Conservation (phyloP, 768 basidiomycete species). For the Tremella fuciformis region DNA sequence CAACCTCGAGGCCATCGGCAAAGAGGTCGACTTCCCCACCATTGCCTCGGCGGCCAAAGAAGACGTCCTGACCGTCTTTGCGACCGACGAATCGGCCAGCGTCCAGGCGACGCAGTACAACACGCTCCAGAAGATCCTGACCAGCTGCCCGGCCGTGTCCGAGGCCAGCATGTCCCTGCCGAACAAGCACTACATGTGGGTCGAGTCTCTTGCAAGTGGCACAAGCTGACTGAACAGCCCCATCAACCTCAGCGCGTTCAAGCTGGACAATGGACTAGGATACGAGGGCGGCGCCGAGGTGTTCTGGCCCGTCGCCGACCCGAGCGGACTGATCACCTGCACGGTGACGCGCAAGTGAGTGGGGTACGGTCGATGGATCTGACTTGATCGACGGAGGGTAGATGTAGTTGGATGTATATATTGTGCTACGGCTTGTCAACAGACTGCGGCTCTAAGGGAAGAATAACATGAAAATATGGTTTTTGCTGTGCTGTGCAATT, state of each 20-base stretch:
- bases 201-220: conserved; percentile 46
- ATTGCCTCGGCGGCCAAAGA: conserved; percentile 59
- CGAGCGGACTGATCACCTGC: conserved; percentile 55
- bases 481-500: too few relatives aligned
- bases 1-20: conserved; percentile 48
- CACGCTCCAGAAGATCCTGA: conserved; percentile 73
- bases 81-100: conserved; percentile 81
- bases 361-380: too few relatives aligned
- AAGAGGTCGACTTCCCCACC: conserved; percentile 50
- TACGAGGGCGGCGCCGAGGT: conserved; percentile 67
- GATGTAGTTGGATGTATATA: too few relatives aligned
- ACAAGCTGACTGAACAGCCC: conserved; percentile 31
- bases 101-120: conserved; percentile 93
- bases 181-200: conserved; percentile 92
- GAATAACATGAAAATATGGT: too few relatives aligned
- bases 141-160: conserved; percentile 62
- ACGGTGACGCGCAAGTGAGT: conserved; percentile 47
- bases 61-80: conserved; percentile 76
- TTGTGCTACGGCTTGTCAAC: too few relatives aligned
- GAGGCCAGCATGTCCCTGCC: conserved; percentile 72
- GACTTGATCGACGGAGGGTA: too few relatives aligned
- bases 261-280: conserved; percentile 56
- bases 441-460: too few relatives aligned
- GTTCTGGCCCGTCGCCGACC: conserved; percentile 79
- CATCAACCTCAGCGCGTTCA: conserved; percentile 47